Percentiles rank a stretch among this genome's conserved stretches.
Evolutionary conservation across 495 filamentous ascomycete genomes (phyloP).

Genomic region (Cairneyella variabilis): DNA sequence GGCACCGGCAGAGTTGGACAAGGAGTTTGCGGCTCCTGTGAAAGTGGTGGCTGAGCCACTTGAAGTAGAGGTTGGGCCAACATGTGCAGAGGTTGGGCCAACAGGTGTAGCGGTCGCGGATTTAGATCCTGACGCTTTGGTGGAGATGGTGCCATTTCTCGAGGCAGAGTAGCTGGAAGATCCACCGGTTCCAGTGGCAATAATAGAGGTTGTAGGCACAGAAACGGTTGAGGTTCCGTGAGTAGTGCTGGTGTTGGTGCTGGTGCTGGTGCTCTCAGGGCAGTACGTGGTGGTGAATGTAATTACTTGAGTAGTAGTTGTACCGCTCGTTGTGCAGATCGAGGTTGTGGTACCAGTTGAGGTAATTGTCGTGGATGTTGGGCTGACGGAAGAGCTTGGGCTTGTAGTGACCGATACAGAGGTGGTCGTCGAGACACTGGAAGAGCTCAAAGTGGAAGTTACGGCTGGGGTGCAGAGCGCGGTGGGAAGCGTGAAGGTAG

Average conservation of each 20-base stretch:
- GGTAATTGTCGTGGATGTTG: neutral
- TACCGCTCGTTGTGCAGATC: too few relatives aligned
- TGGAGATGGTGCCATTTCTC: neutral
- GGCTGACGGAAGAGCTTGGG: neutral
- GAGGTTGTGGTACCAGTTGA: neutral
- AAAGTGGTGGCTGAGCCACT: neutral
- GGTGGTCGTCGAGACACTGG: neutral
- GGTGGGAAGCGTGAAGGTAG: neutral
- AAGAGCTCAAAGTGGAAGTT: neutral
- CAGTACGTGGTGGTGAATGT: neutral
- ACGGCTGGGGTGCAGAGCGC: neutral
- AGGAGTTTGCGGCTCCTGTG: neutral
- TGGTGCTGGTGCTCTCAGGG: neutral
- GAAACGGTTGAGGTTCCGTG: neutral
- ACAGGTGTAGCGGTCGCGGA: neutral
- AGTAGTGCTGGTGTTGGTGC: neutral
- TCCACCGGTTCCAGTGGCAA: neutral
- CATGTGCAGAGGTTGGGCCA: neutral
- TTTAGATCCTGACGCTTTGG: neutral
- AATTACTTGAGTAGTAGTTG: too few relatives aligned
- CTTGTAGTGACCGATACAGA: too few relatives aligned
- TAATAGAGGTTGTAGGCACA: neutral
- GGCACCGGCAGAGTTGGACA: neutral
- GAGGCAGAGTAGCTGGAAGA: neutral
- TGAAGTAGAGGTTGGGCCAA: neutral